phyloP scores from a whole-genome alignment of 78 protist genomes.

The Parvularia atlantis region DNA sequence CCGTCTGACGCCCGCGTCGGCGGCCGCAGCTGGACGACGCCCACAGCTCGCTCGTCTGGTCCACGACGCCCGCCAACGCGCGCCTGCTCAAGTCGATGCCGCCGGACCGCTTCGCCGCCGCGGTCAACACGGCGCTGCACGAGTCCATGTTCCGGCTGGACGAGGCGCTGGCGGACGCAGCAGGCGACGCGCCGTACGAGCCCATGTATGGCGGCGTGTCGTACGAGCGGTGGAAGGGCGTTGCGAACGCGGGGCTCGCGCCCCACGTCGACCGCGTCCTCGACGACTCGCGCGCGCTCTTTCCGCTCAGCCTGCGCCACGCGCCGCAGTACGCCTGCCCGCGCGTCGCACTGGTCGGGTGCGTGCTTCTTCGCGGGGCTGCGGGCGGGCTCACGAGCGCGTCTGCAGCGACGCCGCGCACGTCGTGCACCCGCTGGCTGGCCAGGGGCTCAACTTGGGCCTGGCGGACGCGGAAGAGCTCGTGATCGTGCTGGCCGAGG shows the following conservation, averaged over 20 bases:
- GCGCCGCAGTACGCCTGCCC: constrained; percentile 15
- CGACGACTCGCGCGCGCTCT: constrained; percentile 21
- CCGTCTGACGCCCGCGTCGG: neutral
- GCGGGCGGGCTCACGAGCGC: neutral
- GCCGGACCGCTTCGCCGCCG: neutral
- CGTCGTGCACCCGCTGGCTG: constrained; percentile 71
- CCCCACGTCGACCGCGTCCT: neutral
- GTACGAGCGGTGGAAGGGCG: too few species aligned
- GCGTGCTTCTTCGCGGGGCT: neutral
- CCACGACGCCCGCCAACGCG: neutral
- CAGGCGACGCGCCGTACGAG: too few species aligned
- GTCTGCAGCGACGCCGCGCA: constrained; percentile 73
- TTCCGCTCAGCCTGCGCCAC: constrained; percentile 40
- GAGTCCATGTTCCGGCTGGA: neutral
- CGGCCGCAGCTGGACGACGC: neutral
- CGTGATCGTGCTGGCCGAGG: neutral
- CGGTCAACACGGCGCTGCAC: constrained; percentile 5
- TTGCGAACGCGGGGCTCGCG: neutral
- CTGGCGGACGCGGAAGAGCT: constrained; percentile 44
- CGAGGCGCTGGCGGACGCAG: too few species aligned
- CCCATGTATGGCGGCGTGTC: too few species aligned
- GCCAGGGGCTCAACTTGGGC: constrained; percentile 78
- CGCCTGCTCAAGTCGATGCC: neutral
- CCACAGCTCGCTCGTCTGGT: constrained; percentile 7
- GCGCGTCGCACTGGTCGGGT: constrained; percentile 42